Conservation (phyloP, 768 basidiomycete genomes). For the Scleroderma bovista region DNA sequence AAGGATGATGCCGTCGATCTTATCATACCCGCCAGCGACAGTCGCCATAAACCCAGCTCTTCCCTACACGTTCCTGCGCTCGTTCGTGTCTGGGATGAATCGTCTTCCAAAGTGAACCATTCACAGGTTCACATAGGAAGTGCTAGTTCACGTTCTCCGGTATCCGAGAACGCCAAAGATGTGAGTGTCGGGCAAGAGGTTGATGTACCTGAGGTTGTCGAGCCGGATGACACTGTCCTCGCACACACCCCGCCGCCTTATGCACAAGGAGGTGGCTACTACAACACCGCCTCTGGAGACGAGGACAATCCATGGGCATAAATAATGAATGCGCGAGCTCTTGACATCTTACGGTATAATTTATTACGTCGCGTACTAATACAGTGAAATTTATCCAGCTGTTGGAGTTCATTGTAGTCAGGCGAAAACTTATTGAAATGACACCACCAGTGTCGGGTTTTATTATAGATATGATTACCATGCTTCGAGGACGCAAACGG, state of each 20-base stretch:
- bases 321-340: too few relatives aligned
- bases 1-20: constrained; percentile 82
- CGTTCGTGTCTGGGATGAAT: constrained; percentile 23
- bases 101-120: not conserved
- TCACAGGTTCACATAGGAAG: too few relatives aligned
- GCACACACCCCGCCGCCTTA: constrained; percentile 17
- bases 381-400: too few relatives aligned
- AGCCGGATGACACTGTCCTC: constrained; percentile 7
- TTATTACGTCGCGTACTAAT: too few relatives aligned
- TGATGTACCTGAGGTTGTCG: not conserved
- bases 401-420: too few relatives aligned
- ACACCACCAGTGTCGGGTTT: too few relatives aligned
- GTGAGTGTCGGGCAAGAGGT: not conserved
- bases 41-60: constrained; percentile 10
- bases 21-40: constrained; percentile 41
- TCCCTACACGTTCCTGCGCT: constrained; percentile 17
- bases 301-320: constrained; percentile 25
- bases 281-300: constrained; percentile 11
- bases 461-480: too few relatives aligned
- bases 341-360: too few relatives aligned
- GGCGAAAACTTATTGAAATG: too few relatives aligned
- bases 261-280: constrained; percentile 7
- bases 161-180: constrained; percentile 1
- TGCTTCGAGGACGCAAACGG: too few relatives aligned
- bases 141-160: not conserved